Percentiles rank a stretch among this genome's conserved stretches.
These are phyloP conservation scores for Heliamphora exappendiculata DNA, from an alignment of 148 eudicot genomes.

Conservation along the genomic window DNA sequence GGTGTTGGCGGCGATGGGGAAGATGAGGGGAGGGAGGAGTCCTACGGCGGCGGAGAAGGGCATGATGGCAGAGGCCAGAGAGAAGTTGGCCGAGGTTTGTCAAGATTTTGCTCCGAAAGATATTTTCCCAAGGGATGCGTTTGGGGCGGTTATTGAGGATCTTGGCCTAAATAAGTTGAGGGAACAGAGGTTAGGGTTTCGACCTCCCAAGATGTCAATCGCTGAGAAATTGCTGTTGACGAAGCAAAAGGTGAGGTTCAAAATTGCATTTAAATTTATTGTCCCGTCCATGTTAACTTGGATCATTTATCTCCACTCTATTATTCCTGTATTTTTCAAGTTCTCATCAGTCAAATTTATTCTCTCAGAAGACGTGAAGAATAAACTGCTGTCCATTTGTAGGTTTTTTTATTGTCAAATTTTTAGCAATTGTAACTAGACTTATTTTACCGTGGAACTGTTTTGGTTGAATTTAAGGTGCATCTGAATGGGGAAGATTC, in stretches of 20 bases:
- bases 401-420: background rate
- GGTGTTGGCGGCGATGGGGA: constrained; percentile 78
- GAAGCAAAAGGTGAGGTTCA: constrained; percentile 54
- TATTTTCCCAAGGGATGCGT: constrained; percentile 55
- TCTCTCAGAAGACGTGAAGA: background rate
- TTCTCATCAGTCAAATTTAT: background rate
- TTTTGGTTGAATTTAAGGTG: constrained; percentile 2
- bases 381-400: background rate
- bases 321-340: background rate
- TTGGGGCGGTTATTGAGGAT: constrained; percentile 66
- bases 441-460: background rate
- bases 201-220: constrained; percentile 58
- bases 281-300: background rate
- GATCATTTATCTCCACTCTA: background rate
- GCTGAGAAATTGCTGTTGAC: constrained; percentile 45
- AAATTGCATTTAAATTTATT: background rate
- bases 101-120: constrained; percentile 68
- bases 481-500: background rate
- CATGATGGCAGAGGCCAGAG: constrained; percentile 73
- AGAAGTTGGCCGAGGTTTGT: constrained; percentile 49
- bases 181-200: constrained; percentile 56
- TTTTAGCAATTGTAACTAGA: background rate
- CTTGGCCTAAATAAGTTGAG: constrained; percentile 56
- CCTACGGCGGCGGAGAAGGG: constrained; percentile 60
- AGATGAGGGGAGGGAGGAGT: constrained; percentile 69